Base-by-base conservation (phyloP, 345 rosid genomes). In the Arabidopsis thaliana region DNA sequence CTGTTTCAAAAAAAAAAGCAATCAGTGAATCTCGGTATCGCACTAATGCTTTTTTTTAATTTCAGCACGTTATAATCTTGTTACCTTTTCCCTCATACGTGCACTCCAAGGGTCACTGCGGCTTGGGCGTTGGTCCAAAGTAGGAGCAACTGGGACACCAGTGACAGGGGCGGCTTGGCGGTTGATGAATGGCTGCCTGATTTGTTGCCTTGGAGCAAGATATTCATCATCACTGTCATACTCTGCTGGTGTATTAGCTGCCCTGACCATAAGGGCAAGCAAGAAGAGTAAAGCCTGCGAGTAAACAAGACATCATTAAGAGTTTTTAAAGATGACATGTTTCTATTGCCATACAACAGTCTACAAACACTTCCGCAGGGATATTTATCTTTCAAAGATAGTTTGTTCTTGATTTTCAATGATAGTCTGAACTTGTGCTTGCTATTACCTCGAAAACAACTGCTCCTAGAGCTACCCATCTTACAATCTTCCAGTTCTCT, bases 71-170 rank as follows among this genome's bases (percentile, higher is more conserved):
- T 16, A 23, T 25, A n/a, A 24, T 52, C 6, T 67, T 51, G 55
- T 41, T 80, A 93, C 99, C 98, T 93, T 96, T 83, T 96, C 99
- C 77, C 94, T 86, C 99, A 96, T 89, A 11, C 98, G 93, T 71
- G 97, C 68, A 72, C 98, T 96, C 99, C 99, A 96, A 48, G 98
- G 97, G 83, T 96, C 99, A 77, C 84, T 96, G 82, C 98, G 89
- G 87, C 89, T 77, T 0, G 96, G 89, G 52, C 99, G 97, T 64
- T 89, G 88, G 78, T 96, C 99, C 71, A 83, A 82, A 73, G 91
- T 55, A 42, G 89, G 93, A 71, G 90, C 78, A 69, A 87, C 98
- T 38, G 98, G 97, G 50, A 83, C 93, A 66, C 94, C 99, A 2
- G 93, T 50, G 36, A 90, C 89, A 59, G 97, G 88, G 68, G 65